Evolutionary conservation across 768 basidiomycete genomes (phyloP).

Genomic region (Hericium erinaceus): DNA sequence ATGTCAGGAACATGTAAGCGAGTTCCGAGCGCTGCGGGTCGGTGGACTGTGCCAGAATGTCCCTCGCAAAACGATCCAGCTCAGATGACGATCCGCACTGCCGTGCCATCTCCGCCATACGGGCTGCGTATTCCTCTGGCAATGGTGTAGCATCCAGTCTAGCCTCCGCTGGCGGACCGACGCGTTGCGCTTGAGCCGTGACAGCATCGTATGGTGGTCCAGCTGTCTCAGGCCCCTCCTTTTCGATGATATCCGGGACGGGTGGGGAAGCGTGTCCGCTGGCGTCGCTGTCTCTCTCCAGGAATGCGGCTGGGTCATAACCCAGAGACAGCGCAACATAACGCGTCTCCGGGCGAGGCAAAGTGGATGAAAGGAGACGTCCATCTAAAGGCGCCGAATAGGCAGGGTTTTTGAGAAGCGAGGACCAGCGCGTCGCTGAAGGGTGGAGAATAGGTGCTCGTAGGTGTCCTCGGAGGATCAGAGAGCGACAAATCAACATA

Average conservation of each 20-base stretch:
- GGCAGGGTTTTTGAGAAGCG: conserved; percentile 10
- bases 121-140: conserved; percentile 14
- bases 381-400: neutral
- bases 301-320: neutral
- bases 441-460: conserved; percentile 14
- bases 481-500: conserved; percentile 68
- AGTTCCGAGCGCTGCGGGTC: neutral
- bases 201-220: too few species aligned
- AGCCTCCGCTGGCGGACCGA: too few species aligned
- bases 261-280: neutral
- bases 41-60: conserved; percentile 25
- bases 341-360: neutral
- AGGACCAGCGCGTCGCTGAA: conserved; percentile 4
- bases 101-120: conserved; percentile 23
- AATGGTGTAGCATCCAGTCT: too few species aligned
- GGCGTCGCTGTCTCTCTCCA: neutral
- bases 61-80: conserved; percentile 31
- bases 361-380: neutral
- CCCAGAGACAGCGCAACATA: neutral
- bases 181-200: too few species aligned
- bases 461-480: conserved; percentile 39
- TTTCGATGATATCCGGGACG: too few species aligned
- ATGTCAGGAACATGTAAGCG: conserved; percentile 2
- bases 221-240: too few species aligned
- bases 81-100: conserved; percentile 22